Conservation (phyloP, 495 filamentous ascomycete species). For the Geopyxis carbonaria region DNA sequence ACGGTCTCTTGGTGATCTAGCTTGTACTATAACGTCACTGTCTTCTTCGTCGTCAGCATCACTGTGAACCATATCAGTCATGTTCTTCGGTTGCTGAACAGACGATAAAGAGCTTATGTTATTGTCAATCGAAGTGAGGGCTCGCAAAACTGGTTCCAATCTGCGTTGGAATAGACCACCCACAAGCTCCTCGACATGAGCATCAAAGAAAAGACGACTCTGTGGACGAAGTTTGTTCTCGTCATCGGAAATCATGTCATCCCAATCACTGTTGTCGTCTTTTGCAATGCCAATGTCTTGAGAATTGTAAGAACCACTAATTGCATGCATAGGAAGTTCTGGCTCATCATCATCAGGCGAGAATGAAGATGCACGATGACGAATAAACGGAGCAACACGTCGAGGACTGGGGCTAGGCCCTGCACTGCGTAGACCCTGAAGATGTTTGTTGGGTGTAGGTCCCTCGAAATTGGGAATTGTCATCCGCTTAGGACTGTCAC, state of each 20-base stretch:
- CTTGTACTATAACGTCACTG: conserved; percentile 28
- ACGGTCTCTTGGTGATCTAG: conserved; percentile 51
- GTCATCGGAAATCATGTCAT: conserved; percentile 62
- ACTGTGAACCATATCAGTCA: conserved; percentile 50
- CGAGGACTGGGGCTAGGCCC: conserved; percentile 19
- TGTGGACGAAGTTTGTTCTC: conserved; percentile 58
- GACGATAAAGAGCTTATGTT: conserved; percentile 37
- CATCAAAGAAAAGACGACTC: conserved; percentile 60
- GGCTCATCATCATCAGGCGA: conserved; percentile 18
- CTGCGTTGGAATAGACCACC: conserved; percentile 58
- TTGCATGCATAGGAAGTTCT: conserved; percentile 11
- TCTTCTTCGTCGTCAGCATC: conserved; percentile 87
- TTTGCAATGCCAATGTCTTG: conserved; percentile 13
- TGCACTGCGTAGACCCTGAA: conserved; percentile 15
- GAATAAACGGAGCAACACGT: conserved; percentile 5
- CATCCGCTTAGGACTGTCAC: conserved; percentile 11
- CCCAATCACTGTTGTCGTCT: conserved; percentile 57
- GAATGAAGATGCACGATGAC: conserved; percentile 19
- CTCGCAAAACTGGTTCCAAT: conserved; percentile 59
- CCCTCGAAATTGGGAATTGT: conserved; percentile 16
- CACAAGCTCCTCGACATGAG: conserved; percentile 69
- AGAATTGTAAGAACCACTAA: conserved; percentile 6
- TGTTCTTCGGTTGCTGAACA: conserved; percentile 33
- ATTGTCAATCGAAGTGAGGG: conserved; percentile 57
- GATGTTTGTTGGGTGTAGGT: conserved; percentile 14